phyloP scores from a whole-genome alignment of 495 filamentous ascomycete genomes.

The Clohesyomyces aquaticus region DNA sequence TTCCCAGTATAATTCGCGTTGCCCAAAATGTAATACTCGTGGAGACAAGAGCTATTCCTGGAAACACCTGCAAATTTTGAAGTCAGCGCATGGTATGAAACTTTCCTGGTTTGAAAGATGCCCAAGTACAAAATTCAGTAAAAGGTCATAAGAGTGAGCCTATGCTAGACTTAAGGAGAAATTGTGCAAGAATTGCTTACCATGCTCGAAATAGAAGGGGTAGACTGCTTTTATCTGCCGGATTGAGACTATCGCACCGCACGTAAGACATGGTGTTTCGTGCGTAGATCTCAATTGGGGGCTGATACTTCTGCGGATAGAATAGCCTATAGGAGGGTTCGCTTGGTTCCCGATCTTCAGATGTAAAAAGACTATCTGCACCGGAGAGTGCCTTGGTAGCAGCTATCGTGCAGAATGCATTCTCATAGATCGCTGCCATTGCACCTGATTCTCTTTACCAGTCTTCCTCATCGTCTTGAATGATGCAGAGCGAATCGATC shows the following conservation, averaged over 20 bases:
- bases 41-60: slow-evolving; percentile 35
- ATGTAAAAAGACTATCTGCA: not conserved
- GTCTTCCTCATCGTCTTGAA: slow-evolving; percentile 20
- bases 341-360: not conserved
- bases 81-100: too few species aligned
- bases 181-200: too few species aligned
- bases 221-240: not conserved
- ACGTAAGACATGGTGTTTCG: not conserved
- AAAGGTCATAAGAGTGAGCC: too few species aligned
- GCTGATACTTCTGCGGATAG: too few species aligned
- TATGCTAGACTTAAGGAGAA: too few species aligned
- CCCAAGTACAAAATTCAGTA: too few species aligned
- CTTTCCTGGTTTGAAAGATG: too few species aligned
- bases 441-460: slow-evolving; percentile 13
- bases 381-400: slow-evolving; percentile 3
- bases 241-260: not conserved
- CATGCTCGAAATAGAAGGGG: slow-evolving; percentile 6
- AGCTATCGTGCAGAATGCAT: slow-evolving; percentile 9
- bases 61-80: too few species aligned
- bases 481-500: slow-evolving; percentile 38
- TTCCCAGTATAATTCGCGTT: slow-evolving; percentile 13
- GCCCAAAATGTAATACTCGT: slow-evolving; percentile 15
- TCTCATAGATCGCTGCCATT: slow-evolving; percentile 20
- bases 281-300: not conserved
- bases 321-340: not conserved